Evolutionary conservation across 2,329 filamentous ascomycete genomes (phyloP).

Genomic region (Lanzia echinophila): DNA sequence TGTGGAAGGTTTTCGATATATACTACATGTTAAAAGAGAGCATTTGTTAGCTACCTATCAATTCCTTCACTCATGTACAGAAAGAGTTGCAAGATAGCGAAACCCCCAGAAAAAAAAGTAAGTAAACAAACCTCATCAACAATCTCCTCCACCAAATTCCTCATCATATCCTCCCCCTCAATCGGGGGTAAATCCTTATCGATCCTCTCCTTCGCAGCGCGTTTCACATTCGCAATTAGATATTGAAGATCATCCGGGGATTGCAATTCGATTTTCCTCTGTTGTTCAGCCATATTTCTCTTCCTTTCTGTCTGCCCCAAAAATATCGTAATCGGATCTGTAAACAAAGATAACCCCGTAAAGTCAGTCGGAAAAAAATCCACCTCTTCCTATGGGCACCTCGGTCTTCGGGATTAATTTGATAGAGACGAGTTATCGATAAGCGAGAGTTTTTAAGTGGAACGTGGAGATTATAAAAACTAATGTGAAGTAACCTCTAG

Average conservation of each 20-base stretch:
- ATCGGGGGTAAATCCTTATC: constrained; percentile 61
- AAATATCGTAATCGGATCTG: no score
- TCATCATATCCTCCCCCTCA: constrained; percentile 51
- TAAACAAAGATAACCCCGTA: no score
- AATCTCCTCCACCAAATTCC: constrained; percentile 51
- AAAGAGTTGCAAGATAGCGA: not conserved
- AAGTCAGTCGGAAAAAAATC: no score
- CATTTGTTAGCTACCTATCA: not conserved
- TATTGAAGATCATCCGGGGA: constrained; percentile 65
- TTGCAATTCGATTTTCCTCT: constrained; percentile 76
- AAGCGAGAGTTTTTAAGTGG: no score
- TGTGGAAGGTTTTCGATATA: constrained; percentile 52
- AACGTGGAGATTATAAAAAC: no score
- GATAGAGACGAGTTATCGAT: no score
- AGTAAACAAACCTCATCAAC: constrained; percentile 46
- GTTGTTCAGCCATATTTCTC: constrained; percentile 32
- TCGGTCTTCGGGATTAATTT: no score
- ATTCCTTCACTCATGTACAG: not conserved
- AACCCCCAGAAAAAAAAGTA: not conserved
- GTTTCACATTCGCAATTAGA: constrained; percentile 62
- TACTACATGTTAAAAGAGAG: constrained; percentile 38
- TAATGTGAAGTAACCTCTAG: no score
- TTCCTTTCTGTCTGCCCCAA: not conserved
- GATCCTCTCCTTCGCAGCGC: constrained; percentile 60
- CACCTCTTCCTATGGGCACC: no score